Base-by-base conservation (phyloP, 441 rosid species). In the Iberis amara region DNA sequence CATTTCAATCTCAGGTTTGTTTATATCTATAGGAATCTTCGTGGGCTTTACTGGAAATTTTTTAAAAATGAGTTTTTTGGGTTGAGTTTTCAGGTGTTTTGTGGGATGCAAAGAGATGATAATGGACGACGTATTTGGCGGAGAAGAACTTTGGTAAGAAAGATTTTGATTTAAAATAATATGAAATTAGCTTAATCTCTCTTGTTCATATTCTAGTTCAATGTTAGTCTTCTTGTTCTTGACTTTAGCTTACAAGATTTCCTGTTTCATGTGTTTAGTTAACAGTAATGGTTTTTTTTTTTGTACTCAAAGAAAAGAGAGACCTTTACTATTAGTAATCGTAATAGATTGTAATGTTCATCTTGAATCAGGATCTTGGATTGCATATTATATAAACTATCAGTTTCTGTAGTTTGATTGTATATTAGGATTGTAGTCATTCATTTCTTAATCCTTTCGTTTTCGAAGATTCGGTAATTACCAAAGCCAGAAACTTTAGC, bases 71-170 rank as follows among this genome's bases (percentile, higher is more conserved):
- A n/a, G n/a, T 30, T 64, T 3, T 13, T 0, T 24, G 11, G 9
- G 35, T 59, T 39, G 7, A 62, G 73, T 53, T 30, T 61, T 8
- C 30, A 81, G 83, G 68, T 76, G 15, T 60, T 47, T 38, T 66
- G 74, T 26, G 70, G 71, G 65, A 52, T 72, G 35, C 58, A 66
- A 43, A 68, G 69, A 35, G 71, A 62, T 30, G 58, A 74, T 14
- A 43, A 72, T 15, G 78, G 80, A 8, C 79, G 83, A n/a, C 83
- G 79, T 36, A 70, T 77, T 6, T 82, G 90, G 94, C 85, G 94
- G 11, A 73, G 96, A 38, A 80, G 94, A 62, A 73, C 70, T 62
- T 67, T 87, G 84, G 96, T 86, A 33, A 39, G 39, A 6, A 61
- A 0, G 9, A 9, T 33, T 30, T 26, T n/a, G n/a, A n/a, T n/a